Evolutionary conservation across 2,329 filamentous ascomycete species (phyloP).

Genomic region (Aspergillus sp.): DNA sequence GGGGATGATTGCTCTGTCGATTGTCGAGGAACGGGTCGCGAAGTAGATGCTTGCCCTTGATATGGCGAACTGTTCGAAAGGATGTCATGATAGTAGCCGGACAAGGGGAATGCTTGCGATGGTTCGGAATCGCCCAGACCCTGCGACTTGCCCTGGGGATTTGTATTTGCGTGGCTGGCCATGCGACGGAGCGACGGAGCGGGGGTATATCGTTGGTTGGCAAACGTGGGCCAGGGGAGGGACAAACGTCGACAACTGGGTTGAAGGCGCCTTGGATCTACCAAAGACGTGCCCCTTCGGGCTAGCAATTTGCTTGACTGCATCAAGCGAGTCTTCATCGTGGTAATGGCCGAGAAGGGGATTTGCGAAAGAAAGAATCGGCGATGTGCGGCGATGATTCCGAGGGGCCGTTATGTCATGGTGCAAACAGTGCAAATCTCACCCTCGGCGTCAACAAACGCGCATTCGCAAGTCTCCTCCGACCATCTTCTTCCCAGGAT

Average conservation of each 20-base stretch:
- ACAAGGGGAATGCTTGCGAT: slow-evolving; percentile 40
- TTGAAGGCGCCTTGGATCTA: not conserved
- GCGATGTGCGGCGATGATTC: slow-evolving; percentile 7
- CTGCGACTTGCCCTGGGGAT: slow-evolving; percentile 9
- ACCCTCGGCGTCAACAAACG: not conserved
- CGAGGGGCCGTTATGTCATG: slow-evolving; percentile 31
- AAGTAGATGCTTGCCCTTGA: slow-evolving; percentile 16
- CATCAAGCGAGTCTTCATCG: slow-evolving; percentile 29
- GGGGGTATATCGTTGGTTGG: slow-evolving; percentile 20
- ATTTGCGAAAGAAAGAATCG: slow-evolving; percentile 12
- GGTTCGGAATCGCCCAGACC: slow-evolving; percentile 8
- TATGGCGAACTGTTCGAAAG: slow-evolving; percentile 33
- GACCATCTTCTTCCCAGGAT: no score
- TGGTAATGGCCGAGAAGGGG: slow-evolving; percentile 1
- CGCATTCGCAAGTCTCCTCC: no score
- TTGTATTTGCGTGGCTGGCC: slow-evolving; percentile 16
- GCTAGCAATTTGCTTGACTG: slow-evolving; percentile 19
- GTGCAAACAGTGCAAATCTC: slow-evolving; percentile 41
- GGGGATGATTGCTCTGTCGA: slow-evolving; percentile 19
- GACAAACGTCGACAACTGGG: not conserved
- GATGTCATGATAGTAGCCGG: slow-evolving; percentile 47
- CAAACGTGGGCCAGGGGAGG: slow-evolving; percentile 2
- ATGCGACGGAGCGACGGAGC: slow-evolving; percentile 21
- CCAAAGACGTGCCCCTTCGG: slow-evolving; percentile 4
- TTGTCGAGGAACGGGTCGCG: slow-evolving; percentile 14